These are phyloP conservation scores for Pseudogymnoascus sp. DNA, from an alignment of 2,329 filamentous ascomycete species.

Conservation along the genomic window DNA sequence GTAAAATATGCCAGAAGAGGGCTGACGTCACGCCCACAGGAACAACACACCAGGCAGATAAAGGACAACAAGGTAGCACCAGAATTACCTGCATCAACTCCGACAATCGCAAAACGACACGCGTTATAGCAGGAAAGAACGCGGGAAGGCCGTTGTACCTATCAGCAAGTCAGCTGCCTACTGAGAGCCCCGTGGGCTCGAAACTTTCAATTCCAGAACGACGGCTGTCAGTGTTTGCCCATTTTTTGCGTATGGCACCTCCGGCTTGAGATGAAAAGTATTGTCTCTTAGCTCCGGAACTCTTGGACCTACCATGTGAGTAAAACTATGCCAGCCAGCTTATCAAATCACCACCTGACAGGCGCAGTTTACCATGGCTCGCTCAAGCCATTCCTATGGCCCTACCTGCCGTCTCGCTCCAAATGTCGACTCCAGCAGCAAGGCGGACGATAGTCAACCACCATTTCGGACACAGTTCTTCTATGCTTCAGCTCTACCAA, in stretches of 20 bases:
- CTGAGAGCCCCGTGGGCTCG: neutral
- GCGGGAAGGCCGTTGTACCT: neutral
- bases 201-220: neutral
- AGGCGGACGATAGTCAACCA: slow-evolving; percentile 39
- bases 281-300: neutral
- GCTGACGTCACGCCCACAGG: neutral
- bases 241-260: neutral
- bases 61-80: slow-evolving; percentile 2
- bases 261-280: slow-evolving; percentile 11
- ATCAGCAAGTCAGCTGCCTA: neutral
- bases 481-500: slow-evolving; percentile 71
- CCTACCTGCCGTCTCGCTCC: slow-evolving; percentile 24
- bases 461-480: slow-evolving; percentile 68
- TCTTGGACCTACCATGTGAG: neutral
- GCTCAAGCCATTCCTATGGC: slow-evolving; percentile 24
- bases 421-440: slow-evolving; percentile 13
- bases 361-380: slow-evolving; percentile 21
- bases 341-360: neutral
- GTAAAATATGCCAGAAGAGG: neutral
- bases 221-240: neutral
- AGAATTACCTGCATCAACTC: neutral
- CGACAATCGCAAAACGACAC: slow-evolving; percentile 4
- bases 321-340: neutral
- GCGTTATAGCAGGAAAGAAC: neutral
- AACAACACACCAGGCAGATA: slow-evolving; percentile 8